These are phyloP conservation scores for Argentina anserina DNA, from an alignment of 306 rosid species.

Conservation along the genomic window DNA sequence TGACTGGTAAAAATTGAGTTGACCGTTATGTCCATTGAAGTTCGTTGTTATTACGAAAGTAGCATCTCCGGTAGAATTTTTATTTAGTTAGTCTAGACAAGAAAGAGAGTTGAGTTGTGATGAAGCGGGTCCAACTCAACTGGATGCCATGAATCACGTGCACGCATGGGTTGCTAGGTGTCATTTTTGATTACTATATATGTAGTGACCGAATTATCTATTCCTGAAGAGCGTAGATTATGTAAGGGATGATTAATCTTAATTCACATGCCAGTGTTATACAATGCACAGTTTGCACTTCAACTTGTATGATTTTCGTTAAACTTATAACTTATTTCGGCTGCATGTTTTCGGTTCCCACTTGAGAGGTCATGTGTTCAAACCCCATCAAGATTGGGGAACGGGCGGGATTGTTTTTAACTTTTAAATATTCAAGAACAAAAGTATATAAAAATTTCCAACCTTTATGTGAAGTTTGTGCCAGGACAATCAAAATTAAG, in stretches of 20 bases:
- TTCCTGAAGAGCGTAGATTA: too few species aligned
- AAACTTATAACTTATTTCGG: too few species aligned
- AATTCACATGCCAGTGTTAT: not conserved
- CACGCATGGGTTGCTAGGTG: not conserved
- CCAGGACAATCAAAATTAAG: not conserved
- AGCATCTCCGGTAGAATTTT: not conserved
- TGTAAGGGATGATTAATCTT: too few species aligned
- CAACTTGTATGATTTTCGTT: too few species aligned
- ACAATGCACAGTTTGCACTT: too few species aligned
- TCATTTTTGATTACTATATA: not conserved
- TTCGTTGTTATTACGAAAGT: constrained; percentile 2
- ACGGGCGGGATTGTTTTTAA: too few species aligned
- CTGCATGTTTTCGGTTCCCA: too few species aligned
- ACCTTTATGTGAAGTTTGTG: not conserved
- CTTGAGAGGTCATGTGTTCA: too few species aligned
- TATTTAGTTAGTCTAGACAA: too few species aligned
- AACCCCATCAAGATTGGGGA: too few species aligned
- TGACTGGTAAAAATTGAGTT: not conserved
- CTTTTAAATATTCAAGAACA: too few species aligned
- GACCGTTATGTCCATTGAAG: not conserved
- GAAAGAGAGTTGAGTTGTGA: not conserved
- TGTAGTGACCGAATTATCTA: too few species aligned
- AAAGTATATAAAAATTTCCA: not conserved
- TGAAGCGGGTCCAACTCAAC: not conserved
- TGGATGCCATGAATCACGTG: constrained; percentile 6